Conservation (phyloP, 2,329 filamentous ascomycete genomes). For the Paecilomyces fulvus region DNA sequence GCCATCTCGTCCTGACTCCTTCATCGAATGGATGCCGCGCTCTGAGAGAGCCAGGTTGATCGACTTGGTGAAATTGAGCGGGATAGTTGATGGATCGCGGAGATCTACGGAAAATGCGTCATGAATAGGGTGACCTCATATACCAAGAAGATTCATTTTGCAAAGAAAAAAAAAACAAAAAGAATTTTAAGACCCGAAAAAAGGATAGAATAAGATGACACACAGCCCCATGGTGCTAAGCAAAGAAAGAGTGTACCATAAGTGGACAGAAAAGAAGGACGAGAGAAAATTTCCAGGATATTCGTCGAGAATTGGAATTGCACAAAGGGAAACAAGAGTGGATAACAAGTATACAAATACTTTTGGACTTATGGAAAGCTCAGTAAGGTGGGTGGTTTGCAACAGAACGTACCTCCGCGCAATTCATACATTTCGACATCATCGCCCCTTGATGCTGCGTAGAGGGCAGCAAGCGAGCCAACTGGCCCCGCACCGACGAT, state of each 20-base stretch:
- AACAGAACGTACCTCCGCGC: conserved; percentile 61
- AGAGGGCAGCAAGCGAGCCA: conserved; percentile 82
- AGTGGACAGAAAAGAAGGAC: background rate
- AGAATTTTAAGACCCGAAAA: background rate
- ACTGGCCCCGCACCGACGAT: conserved; percentile 91
- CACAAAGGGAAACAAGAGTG: background rate
- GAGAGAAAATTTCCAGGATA: background rate
- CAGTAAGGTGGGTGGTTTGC: background rate
- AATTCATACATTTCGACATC: conserved; percentile 92
- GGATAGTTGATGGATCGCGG: conserved; percentile 69
- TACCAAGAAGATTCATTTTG: background rate
- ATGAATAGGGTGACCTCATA: background rate
- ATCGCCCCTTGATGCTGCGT: conserved; percentile 80
- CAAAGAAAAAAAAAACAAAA: background rate
- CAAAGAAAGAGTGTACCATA: background rate
- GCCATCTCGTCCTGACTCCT: conserved; percentile 55
- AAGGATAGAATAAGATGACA: background rate
- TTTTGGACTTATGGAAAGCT: background rate
- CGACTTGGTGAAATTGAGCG: conserved; percentile 94
- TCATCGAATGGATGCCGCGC: conserved; percentile 82
- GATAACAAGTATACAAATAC: background rate
- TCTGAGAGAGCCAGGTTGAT: conserved; percentile 96
- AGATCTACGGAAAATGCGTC: conserved; percentile 54
- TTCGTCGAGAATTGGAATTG: background rate
- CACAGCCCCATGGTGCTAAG: background rate